Evolutionary conservation across 2,329 filamentous ascomycete genomes (phyloP), one percentile per base, ranked within the genome.

Genomic region (Cryoendolithus antarcticus): DNA sequence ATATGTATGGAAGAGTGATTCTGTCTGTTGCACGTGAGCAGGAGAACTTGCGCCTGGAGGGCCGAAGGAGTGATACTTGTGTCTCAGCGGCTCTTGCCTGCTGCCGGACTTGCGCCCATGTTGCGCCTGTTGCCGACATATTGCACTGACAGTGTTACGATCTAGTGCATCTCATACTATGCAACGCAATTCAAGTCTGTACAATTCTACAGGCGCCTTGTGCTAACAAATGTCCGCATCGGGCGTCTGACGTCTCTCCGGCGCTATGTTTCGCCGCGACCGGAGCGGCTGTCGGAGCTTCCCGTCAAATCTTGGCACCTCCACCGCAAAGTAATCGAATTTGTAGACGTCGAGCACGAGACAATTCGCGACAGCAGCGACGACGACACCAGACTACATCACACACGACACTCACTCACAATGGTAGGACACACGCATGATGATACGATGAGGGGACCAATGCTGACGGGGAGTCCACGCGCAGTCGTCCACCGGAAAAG

Each of bases 21-120:
- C 86, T 34, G 88, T 93, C 86, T 95, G 52, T 24, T 15, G 21
- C 29, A 39, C 34, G 41, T 48, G 21, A 60, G 39, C 40, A 44
- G 41, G 41, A 48, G 24, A 39, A 29, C 34, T 51, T 12, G 9
- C 39, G 39, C 32, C 21, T 6, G 19, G n/a, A 29, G 32, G 6
- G 9, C 8, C 9, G 6, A 13, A 24, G 7, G 9, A 32, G 10
- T 12, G 33, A 48, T 69, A 93, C 89, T 74, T 96, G 89, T 44
- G 81, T 85, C 63, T 98, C 91, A 46, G 95, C 70, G 33, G 79
- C 76, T 54, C 91, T 75, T 45, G 86, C 85, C 65, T 96, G 89
- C 61, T 95, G 86, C 54, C 91, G 83, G 51, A 96, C 73, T 66
- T 95, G 86, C 56, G 86, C 80, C 91, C 91, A 98, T 65, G 86